Conservation (phyloP, 2,329 filamentous ascomycete species). For the Xylariales sp. region DNA sequence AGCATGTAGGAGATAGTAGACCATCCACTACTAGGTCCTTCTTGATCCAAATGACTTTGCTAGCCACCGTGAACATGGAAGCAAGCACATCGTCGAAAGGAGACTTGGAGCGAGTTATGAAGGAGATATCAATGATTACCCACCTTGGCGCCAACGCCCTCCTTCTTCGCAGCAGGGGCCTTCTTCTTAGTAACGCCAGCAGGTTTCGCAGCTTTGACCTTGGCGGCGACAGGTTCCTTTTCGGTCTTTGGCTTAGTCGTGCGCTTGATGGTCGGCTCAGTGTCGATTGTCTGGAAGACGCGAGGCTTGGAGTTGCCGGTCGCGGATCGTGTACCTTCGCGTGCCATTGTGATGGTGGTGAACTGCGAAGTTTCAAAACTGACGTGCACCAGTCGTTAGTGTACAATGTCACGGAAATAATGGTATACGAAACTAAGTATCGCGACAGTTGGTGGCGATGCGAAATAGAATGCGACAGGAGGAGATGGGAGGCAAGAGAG, state of each 20-base stretch:
- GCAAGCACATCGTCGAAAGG: background rate
- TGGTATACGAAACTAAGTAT: conserved; percentile 6
- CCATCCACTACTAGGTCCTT: too few relatives aligned
- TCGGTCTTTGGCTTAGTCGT: conserved; percentile 27
- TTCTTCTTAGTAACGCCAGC: conserved; percentile 29
- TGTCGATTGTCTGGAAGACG: conserved; percentile 45
- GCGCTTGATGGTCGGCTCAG: conserved; percentile 40
- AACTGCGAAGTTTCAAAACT: background rate
- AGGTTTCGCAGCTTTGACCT: conserved; percentile 24
- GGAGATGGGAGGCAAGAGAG: conserved; percentile 2
- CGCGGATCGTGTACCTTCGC: conserved; percentile 47
- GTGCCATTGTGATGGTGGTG: conserved; percentile 33
- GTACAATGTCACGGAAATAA: conserved; percentile 13
- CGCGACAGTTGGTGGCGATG: conserved; percentile 20
- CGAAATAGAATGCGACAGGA: conserved; percentile 26
- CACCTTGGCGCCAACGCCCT: conserved; percentile 27
- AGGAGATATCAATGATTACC: too few relatives aligned
- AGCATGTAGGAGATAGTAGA: too few relatives aligned
- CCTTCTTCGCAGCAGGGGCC: conserved; percentile 24
- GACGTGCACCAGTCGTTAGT: conserved; percentile 18
- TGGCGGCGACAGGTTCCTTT: conserved; percentile 13
- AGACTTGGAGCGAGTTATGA: too few relatives aligned
- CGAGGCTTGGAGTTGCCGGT: conserved; percentile 51
- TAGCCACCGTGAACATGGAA: background rate
- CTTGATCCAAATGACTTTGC: too few relatives aligned